Base-by-base conservation (phyloP, 106 monocot species). In the Chionographis japonica region DNA sequence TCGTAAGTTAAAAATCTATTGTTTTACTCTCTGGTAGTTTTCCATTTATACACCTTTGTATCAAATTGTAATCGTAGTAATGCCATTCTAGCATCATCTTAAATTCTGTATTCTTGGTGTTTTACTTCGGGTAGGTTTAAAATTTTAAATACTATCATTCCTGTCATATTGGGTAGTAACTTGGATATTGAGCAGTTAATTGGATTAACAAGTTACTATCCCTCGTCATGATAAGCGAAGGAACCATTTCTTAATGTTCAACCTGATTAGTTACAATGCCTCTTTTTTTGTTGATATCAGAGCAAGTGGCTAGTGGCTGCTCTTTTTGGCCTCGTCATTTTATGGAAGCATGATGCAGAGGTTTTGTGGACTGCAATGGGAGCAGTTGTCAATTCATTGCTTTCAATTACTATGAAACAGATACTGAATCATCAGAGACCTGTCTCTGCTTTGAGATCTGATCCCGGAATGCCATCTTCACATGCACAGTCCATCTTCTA, bases 391-490 rank as follows among this genome's bases (percentile, higher is more conserved):
- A 95, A 95, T 76, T 60, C 84, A n/a, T 65, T 61, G 69, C 56
- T 95, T 63, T 89, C 91, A 52, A 17, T 68, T 38, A 68, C 57
- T 39, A 61, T 95, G 58, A 95, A 95, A 52, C 61, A 51, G 75
- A 74, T 95, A 59, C 52, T 95, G 20, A 92, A 95, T 73, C 95
- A 92, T 71, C 54, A 81, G 67, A 86, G 95, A 61, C 95, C 95
- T 12, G 73, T 53, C 10, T 71, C 81, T 66, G 72, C 75, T 57
- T 75, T 95, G 81, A 83, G 80, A 77, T 80, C 95, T 57, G 95
- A 83, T 68, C 95, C 95, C 63, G 92, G 95, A 72, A 95, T 95
- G 95, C 95, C 95, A 43, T 95, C 95, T 7, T 86, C 95, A 27
- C 95, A 95, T 83, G 86, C 95, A 18, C 95, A 95, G 59, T 92